A percentile compares a stretch with the other conserved stretches of the same genome.
Conservation (phyloP, 2,329 filamentous ascomycete species). For the Paecilomyces niveus region DNA sequence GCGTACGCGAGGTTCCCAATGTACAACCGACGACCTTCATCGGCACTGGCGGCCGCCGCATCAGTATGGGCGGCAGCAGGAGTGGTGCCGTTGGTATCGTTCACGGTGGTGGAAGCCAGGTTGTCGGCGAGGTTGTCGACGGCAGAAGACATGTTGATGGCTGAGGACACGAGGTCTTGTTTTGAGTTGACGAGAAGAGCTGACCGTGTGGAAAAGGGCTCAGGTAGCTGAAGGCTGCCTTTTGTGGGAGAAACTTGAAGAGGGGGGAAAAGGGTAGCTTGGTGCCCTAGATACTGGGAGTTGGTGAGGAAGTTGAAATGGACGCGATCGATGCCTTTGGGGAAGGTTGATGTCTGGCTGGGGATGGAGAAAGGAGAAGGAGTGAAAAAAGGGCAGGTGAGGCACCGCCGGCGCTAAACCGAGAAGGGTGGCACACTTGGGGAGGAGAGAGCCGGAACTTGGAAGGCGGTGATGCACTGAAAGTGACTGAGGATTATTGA, state of each 20-base stretch:
- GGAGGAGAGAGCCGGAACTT: background rate
- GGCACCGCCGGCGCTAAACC: slow-evolving; percentile 1
- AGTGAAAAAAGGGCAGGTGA: slow-evolving; percentile 15
- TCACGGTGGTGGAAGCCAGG: slow-evolving; percentile 60
- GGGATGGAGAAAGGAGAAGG: slow-evolving; percentile 12
- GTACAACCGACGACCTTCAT: slow-evolving; percentile 98
- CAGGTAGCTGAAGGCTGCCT: slow-evolving; percentile 52
- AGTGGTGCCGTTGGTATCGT: slow-evolving; percentile 50
- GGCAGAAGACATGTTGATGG: slow-evolving; percentile 70
- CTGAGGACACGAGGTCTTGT: slow-evolving; percentile 34
- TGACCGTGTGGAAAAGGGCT: slow-evolving; percentile 49
- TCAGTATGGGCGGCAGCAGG: slow-evolving; percentile 73
- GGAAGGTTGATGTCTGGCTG: slow-evolving; percentile 6
- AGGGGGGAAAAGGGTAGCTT: slow-evolving; percentile 72
- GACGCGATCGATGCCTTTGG: slow-evolving; percentile 15
- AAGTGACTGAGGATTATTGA: no score
- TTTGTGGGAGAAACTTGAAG: slow-evolving; percentile 45
- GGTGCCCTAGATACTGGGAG: slow-evolving; percentile 66
- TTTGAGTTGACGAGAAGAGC: slow-evolving; percentile 3
- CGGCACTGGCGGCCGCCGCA: slow-evolving; percentile 91
- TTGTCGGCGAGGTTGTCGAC: slow-evolving; percentile 63
- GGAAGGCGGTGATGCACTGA: no score
- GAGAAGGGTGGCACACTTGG: background rate
- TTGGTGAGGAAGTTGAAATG: slow-evolving; percentile 16
- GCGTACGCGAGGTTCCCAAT: slow-evolving; percentile 99